Evolutionary conservation across 2,329 filamentous ascomycete species (phyloP).

Genomic region (Fusarium napiforme): DNA sequence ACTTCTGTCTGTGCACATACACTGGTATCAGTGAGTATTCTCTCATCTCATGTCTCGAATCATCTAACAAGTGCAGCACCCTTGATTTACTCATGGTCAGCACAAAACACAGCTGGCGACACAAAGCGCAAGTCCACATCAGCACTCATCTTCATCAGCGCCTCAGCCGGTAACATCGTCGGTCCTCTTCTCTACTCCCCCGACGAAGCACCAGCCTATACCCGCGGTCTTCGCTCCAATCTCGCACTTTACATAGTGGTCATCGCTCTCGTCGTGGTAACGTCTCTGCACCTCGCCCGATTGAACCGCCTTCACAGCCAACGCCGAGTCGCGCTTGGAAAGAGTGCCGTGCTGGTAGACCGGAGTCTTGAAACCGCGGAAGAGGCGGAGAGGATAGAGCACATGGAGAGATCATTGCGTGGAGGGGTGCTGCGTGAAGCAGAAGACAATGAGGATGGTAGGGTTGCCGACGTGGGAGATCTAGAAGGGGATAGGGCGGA

Average conservation of each 20-base stretch:
- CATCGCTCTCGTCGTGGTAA: slow-evolving; percentile 59
- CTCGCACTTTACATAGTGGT: slow-evolving; percentile 70
- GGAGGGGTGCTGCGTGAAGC: slow-evolving; percentile 16
- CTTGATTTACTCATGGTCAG: slow-evolving; percentile 69
- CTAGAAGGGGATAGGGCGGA: slow-evolving; percentile 12
- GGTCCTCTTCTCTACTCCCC: slow-evolving; percentile 73
- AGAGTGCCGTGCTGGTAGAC: slow-evolving; percentile 67
- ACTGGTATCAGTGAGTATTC: slow-evolving; percentile 52
- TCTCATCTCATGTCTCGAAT: slow-evolving; percentile 19
- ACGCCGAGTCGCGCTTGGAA: slow-evolving; percentile 66
- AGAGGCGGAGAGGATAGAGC: slow-evolving; percentile 53
- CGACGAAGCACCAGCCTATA: slow-evolving; percentile 53
- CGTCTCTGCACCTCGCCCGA: slow-evolving; percentile 59
- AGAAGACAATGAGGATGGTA: slow-evolving; percentile 7
- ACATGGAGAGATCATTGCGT: slow-evolving; percentile 39
- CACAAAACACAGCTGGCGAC: slow-evolving; percentile 73
- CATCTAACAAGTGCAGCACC: slow-evolving; percentile 53
- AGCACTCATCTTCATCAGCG: slow-evolving; percentile 71
- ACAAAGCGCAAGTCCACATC: slow-evolving; percentile 76
- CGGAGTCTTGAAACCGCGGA: slow-evolving; percentile 65
- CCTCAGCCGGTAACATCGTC: slow-evolving; percentile 73
- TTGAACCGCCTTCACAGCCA: slow-evolving; percentile 67
- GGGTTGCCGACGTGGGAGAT: slow-evolving; percentile 15
- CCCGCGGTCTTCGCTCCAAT: slow-evolving; percentile 67
- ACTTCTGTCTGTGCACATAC: slow-evolving; percentile 69